Conservation (phyloP, 805 yeast genomes). For the Brettanomyces naardenensis region DNA sequence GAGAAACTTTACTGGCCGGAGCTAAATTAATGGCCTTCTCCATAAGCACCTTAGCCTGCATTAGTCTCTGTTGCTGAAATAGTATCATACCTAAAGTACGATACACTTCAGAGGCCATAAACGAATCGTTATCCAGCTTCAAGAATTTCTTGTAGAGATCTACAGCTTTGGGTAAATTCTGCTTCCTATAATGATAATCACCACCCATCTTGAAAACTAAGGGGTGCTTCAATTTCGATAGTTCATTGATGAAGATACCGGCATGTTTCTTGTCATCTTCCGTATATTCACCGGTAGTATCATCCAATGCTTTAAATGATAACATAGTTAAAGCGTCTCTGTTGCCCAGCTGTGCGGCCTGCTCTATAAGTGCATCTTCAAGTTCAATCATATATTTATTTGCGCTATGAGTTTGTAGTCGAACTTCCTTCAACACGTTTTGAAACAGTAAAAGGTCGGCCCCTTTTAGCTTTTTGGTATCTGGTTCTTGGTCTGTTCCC, state of each 20-base stretch:
- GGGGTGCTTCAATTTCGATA: conserved; percentile 59
- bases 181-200: conserved; percentile 54
- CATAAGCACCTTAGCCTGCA: conserved; percentile 48
- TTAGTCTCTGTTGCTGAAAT: conserved; percentile 46
- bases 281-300: conserved; percentile 19
- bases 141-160: conserved; percentile 52
- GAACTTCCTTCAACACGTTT: conserved; percentile 51
- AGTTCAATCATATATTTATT: conserved; percentile 49
- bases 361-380: conserved; percentile 70
- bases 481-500: conserved; percentile 24
- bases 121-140: conserved; percentile 47
- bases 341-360: conserved; percentile 77
- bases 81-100: conserved; percentile 55
- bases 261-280: conserved; percentile 61
- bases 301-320: conserved; percentile 54
- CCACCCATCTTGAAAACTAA: conserved; percentile 72
- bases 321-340: conserved; percentile 72
- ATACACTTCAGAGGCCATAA: conserved; percentile 64
- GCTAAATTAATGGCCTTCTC: conserved; percentile 55
- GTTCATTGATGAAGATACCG: conserved; percentile 44
- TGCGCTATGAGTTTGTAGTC: conserved; percentile 52
- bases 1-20: conserved; percentile 55
- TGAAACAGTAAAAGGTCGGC: conserved; percentile 63
- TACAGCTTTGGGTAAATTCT: conserved; percentile 45
- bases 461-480: conserved; percentile 33